A percentile compares a stretch with the other conserved stretches of the same genome.
phyloP scores from a whole-genome alignment of 495 filamentous ascomycete genomes.

The Penicillium ochrochloron region DNA sequence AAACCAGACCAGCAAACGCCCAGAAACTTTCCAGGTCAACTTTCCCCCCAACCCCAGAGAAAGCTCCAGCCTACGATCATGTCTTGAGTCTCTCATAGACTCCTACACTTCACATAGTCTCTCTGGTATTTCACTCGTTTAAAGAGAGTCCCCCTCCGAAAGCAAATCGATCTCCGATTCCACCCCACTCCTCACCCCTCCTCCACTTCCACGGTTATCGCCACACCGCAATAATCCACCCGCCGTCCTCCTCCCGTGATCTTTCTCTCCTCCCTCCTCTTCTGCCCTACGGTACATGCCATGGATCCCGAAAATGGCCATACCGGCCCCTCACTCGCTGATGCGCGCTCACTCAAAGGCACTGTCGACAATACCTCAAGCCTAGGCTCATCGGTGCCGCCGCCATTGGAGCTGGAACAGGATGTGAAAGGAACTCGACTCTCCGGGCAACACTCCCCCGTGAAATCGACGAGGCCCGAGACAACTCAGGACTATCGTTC shows the following conservation, averaged over 20 bases:
- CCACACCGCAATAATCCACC: constrained; percentile 11
- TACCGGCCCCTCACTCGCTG: constrained; percentile 47
- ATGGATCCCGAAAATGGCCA: constrained; percentile 34
- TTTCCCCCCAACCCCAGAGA: neutral
- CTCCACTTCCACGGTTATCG: neutral
- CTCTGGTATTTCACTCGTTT: neutral
- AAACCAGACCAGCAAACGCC: neutral
- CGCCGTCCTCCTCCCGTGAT: constrained; percentile 2
- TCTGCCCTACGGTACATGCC: constrained; percentile 5
- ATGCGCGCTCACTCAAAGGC: constrained; percentile 21
- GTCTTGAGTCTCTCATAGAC: neutral
- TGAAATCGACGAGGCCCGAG: constrained; percentile 31
- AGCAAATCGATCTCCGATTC: neutral
- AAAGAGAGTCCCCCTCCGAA: neutral
- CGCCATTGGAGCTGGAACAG: constrained; percentile 9
- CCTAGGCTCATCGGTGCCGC: constrained; percentile 14
- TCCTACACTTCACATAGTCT: neutral
- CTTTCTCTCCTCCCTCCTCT: constrained; percentile 8
- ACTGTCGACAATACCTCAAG: constrained; percentile 16
- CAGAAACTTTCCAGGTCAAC: neutral
- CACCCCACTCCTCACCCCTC: neutral
- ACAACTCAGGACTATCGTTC: constrained; percentile 29
- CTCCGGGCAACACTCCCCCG: constrained; percentile 16
- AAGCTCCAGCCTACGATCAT: neutral
- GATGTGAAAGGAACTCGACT: constrained; percentile 29